Evolutionary conservation across 2,329 filamentous ascomycete genomes (phyloP).

Genomic region (Septoria linicola): DNA sequence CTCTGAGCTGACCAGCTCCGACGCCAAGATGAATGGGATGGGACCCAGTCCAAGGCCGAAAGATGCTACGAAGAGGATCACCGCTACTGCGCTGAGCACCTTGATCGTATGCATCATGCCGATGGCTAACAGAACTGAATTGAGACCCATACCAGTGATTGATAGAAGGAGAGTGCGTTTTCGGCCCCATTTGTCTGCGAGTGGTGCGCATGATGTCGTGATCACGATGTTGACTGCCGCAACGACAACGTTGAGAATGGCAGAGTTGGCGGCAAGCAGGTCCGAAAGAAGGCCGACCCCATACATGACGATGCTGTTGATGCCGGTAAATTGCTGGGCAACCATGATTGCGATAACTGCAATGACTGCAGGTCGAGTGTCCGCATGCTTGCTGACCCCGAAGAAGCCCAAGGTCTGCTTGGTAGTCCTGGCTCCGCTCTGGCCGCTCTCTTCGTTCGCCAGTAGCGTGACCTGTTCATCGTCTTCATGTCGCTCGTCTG

Average conservation of each 20-base stretch:
- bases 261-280: constrained; percentile 77
- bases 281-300: constrained; percentile 83
- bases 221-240: constrained; percentile 82
- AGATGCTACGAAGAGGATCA: constrained; percentile 80
- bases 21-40: constrained; percentile 90
- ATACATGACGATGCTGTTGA: constrained; percentile 99
- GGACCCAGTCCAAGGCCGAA: constrained; percentile 91
- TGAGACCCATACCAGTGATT: constrained; percentile 78
- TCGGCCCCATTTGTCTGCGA: constrained; percentile 83
- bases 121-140: constrained; percentile 72
- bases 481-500: constrained; percentile 35
- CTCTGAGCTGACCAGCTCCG: constrained; percentile 84
- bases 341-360: constrained; percentile 92
- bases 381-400: constrained; percentile 63
- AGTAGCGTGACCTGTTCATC: constrained; percentile 63
- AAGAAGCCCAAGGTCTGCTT: constrained; percentile 44
- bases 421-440: background rate
- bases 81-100: constrained; percentile 74
- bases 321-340: constrained; percentile 83
- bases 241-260: constrained; percentile 80
- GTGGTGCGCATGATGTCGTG: constrained; percentile 75
- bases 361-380: constrained; percentile 77
- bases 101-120: constrained; percentile 74
- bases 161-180: constrained; percentile 81
- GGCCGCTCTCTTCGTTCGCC: constrained; percentile 14